Conservation (phyloP, 768 basidiomycete species). For the Boletus edulis region DNA sequence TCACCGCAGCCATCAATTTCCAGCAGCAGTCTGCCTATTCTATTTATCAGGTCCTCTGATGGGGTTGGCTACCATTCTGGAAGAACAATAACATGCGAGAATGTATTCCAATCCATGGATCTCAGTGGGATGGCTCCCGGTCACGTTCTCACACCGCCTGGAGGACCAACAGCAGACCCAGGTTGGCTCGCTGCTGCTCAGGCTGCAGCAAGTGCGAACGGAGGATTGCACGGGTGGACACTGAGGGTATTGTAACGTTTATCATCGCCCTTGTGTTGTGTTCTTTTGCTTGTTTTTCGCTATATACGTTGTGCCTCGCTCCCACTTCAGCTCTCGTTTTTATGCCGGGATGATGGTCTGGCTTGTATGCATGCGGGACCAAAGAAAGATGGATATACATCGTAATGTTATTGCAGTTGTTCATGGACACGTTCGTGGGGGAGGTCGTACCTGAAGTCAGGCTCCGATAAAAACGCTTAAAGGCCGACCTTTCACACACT, state of each 20-base stretch:
- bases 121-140: conserved; percentile 47
- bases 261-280: conserved; percentile 22
- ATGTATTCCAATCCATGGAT: conserved; percentile 70
- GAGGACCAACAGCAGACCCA: conserved; percentile 49
- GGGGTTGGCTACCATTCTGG: conserved; percentile 92
- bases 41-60: conserved; percentile 79
- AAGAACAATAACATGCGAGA: conserved; percentile 79
- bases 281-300: conserved; percentile 25
- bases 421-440: conserved; percentile 28
- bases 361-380: neutral
- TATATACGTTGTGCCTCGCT: conserved; percentile 25
- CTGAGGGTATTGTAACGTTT: conserved; percentile 66
- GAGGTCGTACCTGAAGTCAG: neutral
- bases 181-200: conserved; percentile 76
- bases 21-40: conserved; percentile 69
- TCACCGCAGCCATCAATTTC: conserved; percentile 50
- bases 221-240: conserved; percentile 75
- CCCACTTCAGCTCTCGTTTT: conserved; percentile 10
- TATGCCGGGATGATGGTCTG: conserved; percentile 9
- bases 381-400: conserved; percentile 18
- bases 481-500: neutral
- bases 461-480: conserved; percentile 13
- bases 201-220: conserved; percentile 62
- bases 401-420: conserved; percentile 23
- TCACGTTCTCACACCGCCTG: conserved; percentile 44